phyloP scores from a whole-genome alignment of 768 basidiomycete species.

The Phylloporus arenicola region DNA sequence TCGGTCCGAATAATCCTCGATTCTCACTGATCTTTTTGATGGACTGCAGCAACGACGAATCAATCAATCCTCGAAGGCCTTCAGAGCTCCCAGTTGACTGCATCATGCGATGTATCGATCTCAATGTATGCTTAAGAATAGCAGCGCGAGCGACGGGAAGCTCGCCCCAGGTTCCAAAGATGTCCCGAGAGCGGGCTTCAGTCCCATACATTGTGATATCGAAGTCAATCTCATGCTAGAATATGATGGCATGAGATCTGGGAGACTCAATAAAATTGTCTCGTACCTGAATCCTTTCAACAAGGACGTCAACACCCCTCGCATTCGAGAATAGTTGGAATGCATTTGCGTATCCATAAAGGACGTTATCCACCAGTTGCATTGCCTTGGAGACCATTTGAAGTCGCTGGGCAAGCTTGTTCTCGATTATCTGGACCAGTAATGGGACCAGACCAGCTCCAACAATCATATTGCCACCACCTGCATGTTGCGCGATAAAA shows the following conservation, averaged over 20 bases:
- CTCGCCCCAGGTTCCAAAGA: conserved; percentile 50
- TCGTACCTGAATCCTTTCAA: conserved; percentile 80
- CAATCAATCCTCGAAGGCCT: conserved; percentile 89
- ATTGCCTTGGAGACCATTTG: conserved; percentile 83
- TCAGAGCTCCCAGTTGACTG: conserved; percentile 91
- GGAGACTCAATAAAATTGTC: neutral
- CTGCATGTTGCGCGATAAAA: conserved; percentile 77
- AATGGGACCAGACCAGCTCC: conserved; percentile 88
- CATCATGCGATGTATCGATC: conserved; percentile 97
- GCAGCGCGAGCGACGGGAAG: conserved; percentile 70
- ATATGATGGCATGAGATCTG: conserved; percentile 8
- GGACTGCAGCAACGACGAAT: conserved; percentile 77
- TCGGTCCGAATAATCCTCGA: conserved; percentile 79
- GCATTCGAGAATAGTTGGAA: conserved; percentile 83
- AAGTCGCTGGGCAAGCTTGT: conserved; percentile 60
- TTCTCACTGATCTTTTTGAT: conserved; percentile 86
- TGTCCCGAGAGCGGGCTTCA: conserved; percentile 39
- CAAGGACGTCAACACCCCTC: conserved; percentile 79
- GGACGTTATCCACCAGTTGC: conserved; percentile 86
- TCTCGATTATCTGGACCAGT: conserved; percentile 85
- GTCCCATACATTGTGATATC: conserved; percentile 54
- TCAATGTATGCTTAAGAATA: conserved; percentile 84
- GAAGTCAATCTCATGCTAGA: conserved; percentile 61
- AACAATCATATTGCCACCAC: conserved; percentile 90
- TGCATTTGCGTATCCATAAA: conserved; percentile 85